Base-by-base conservation (phyloP, 805 yeast genomes). In the Wilhelminamyces savonicus region DNA sequence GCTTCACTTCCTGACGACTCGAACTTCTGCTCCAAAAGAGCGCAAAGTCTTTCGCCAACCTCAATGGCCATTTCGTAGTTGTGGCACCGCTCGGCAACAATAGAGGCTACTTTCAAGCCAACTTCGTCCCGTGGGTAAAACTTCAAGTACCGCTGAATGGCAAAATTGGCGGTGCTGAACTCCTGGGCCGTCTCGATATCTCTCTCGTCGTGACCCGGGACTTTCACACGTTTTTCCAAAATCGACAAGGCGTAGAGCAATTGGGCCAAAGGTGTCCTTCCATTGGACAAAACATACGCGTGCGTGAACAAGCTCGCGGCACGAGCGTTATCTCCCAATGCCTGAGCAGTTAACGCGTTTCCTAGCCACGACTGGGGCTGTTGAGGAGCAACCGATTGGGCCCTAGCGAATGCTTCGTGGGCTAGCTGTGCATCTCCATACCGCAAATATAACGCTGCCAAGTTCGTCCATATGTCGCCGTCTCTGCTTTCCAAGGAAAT, bases 351-450 rank as follows among this genome's bases (percentile, higher is more conserved):
- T 21, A 90, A 48, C 0, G 96, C 97, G 45, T 79, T 77, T 2
- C 95, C 96, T 19, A 83, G 51, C 97, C 97, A 92, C 0, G 96
- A 74, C 5, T 63, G 64, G 0, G 83, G 65, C 29, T 68, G 70
- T 30, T 78, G 82, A 3, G 98, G 97, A 3, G 88, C 80, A 9
- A 85, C 61, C 13, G 95, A 76, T 43, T 83, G 90, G 0, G 92
- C 81, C 38, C 85, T 71, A 23, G 66, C 59, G 35, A 82, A 76
- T 0, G 94, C 78, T 36, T 80, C 78, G 25, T 69, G 66, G 0
- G 97, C 92, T 23, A 92, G 69, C 21, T 71, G 79, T 6, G 64
- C 42, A 50, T 90, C 97, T 3, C 77, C 77, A 32, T 70, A 66
- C 18, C 72, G 65, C 34, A 90, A 56, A 41, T 83, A 88, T 21